A percentile compares a stretch with the other conserved stretches of the same genome.
Evolutionary conservation across 2,329 filamentous ascomycete species (phyloP).

Genomic region (Sporothrix luriei): DNA sequence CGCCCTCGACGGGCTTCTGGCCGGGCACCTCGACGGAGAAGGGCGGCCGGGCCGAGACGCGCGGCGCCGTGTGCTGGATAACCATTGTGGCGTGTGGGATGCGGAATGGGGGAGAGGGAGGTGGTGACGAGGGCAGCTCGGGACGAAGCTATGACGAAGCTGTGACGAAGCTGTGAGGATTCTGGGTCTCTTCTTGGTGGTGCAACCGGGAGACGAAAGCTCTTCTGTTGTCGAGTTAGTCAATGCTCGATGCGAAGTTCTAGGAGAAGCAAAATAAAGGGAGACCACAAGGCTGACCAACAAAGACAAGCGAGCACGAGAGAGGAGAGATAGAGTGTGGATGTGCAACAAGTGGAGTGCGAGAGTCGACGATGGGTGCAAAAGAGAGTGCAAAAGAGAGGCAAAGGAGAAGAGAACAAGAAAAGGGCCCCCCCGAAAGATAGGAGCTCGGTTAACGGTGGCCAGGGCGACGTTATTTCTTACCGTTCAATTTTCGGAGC

Average conservation of each 20-base stretch:
- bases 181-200: no score
- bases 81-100: conserved; percentile 25
- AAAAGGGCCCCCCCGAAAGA: background rate
- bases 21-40: conserved; percentile 70
- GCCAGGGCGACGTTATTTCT: background rate
- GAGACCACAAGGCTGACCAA: background rate
- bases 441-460: background rate
- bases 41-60: conserved; percentile 61
- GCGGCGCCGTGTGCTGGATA: conserved; percentile 44
- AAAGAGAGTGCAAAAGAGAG: background rate
- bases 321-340: no score
- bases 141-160: background rate
- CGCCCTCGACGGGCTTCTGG: conserved; percentile 65
- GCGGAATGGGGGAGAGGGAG: background rate
- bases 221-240: conserved; percentile 2
- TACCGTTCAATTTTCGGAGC: conserved; percentile 14
- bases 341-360: background rate
- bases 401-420: conserved; percentile 1
- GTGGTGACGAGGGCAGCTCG: background rate
- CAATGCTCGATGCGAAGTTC: background rate
- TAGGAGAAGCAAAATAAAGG: background rate
- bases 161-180: no score
- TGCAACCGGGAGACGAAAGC: background rate
- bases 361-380: background rate
- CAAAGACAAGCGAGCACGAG: background rate